Conservation (phyloP, 2,329 filamentous ascomycete species). For the Drechslerella dactyloides region DNA sequence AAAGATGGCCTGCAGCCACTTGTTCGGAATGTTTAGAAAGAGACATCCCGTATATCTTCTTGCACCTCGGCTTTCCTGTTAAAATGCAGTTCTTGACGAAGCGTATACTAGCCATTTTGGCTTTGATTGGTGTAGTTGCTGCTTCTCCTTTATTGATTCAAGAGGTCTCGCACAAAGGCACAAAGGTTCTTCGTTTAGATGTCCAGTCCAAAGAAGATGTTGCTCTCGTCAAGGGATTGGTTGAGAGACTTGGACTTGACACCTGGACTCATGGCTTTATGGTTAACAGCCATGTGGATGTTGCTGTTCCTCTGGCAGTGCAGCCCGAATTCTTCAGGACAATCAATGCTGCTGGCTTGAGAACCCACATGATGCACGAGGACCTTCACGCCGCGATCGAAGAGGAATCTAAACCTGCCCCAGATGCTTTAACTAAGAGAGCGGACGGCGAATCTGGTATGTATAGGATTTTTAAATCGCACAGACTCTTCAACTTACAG, state of each 20-base stretch:
- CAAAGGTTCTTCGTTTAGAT: slow-evolving; percentile 59
- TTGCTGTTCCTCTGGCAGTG: slow-evolving; percentile 59
- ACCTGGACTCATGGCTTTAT: slow-evolving; percentile 57
- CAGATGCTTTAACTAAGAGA: background rate
- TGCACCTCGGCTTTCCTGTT: background rate
- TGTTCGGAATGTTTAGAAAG: slow-evolving; percentile 11
- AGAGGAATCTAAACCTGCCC: slow-evolving; percentile 55
- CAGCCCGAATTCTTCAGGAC: slow-evolving; percentile 58
- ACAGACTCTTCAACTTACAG: background rate
- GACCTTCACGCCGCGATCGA: slow-evolving; percentile 60
- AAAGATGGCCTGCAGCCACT: slow-evolving; percentile 14
- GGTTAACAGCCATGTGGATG: slow-evolving; percentile 57
- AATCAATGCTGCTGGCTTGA: slow-evolving; percentile 54
- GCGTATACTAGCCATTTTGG: slow-evolving; percentile 40
- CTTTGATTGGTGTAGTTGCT: slow-evolving; percentile 35
- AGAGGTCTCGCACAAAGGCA: slow-evolving; percentile 59
- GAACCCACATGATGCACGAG: slow-evolving; percentile 59
- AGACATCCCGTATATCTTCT: slow-evolving; percentile 8
- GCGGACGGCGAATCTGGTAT: background rate
- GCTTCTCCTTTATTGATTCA: slow-evolving; percentile 28
- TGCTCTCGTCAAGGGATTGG: slow-evolving; percentile 56
- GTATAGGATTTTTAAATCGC: background rate
- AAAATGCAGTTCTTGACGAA: slow-evolving; percentile 46
- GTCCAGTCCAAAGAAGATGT: slow-evolving; percentile 55
- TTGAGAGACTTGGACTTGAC: slow-evolving; percentile 57